Base-by-base conservation (phyloP, 2,329 filamentous ascomycete genomes). In the Sporothrix brunneoviolacea region DNA sequence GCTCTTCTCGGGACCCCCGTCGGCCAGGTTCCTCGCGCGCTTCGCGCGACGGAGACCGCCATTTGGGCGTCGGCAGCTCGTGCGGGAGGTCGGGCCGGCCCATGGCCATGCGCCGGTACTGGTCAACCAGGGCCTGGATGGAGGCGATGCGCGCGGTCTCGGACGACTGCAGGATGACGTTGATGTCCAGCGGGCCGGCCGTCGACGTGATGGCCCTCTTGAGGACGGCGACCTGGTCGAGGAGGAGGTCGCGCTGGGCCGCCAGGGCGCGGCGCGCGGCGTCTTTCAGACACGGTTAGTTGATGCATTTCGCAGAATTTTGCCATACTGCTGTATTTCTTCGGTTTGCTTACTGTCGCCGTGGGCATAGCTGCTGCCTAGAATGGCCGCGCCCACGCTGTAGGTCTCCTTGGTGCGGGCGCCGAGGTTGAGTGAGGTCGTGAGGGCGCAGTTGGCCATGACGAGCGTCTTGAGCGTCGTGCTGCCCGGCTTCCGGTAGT, bases 331-430 rank as follows among this genome's bases (percentile, higher is more conserved):
- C n/a, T n/a, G n/a, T n/a, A n/a, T n/a, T n/a, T n/a, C n/a, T n/a
- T n/a, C n/a, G n/a, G n/a, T n/a, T n/a, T n/a, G 55, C 60, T 52
- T 54, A 69, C 67, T 58, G 45, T 71, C 67, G 33, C 69, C 69
- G 1, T 51, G 52, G 2, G 60, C 57, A 44, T 67, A 71, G 3
- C 62, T 61, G 5, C 61, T 49, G 0, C 69, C 69, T 19, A 70
- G 58, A 3, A 69, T 58, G 16, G 64, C 60, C 3, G 58, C 60
- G 9, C 63, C 67, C 18, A 60, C 58, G 15, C 62, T 60, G 46
- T 65, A 70, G 2, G 62, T 61, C 10, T 68, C 64, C 35, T 60
- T 58, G 49, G 69, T 55, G 30, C 58, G 53, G 32, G 43, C 46
- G 18, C 68, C 68, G 9, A 64, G 56, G 41, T 50, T 55, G 36